Evolutionary conservation across 345 rosid genomes (phyloP).

Genomic region (Eutrema heterophyllum): DNA sequence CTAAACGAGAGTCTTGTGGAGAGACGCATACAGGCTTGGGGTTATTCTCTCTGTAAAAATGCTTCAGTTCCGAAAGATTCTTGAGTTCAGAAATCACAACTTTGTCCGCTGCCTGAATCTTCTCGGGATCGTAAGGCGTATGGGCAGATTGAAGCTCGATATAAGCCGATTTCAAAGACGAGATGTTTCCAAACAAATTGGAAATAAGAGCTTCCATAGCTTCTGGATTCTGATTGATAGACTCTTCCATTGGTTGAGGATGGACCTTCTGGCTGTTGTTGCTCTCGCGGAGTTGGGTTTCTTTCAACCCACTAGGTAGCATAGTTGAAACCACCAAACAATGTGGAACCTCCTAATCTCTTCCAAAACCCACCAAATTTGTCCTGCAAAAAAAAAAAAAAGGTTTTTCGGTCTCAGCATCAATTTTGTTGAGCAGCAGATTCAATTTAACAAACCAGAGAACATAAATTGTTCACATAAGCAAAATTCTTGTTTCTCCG

Average conservation of each 20-base stretch:
- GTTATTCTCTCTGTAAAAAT: constrained; percentile 65
- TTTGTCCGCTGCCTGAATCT: constrained; percentile 81
- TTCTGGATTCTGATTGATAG: constrained; percentile 64
- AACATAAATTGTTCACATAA: neutral
- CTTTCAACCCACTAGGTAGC: constrained; percentile 77
- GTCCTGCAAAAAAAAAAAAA: constrained; percentile 5
- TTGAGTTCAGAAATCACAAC: constrained; percentile 75
- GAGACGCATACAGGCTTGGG: constrained; percentile 65
- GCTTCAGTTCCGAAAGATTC: constrained; percentile 74
- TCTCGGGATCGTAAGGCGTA: constrained; percentile 82
- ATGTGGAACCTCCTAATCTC: constrained; percentile 12
- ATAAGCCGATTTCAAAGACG: constrained; percentile 75
- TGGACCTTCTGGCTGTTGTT: constrained; percentile 62
- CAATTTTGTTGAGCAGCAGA: neutral
- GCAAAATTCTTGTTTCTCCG: neutral
- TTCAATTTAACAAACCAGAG: neutral
- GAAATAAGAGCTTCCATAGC: constrained; percentile 71
- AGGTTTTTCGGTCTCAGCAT: neutral
- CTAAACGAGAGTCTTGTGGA: constrained; percentile 84
- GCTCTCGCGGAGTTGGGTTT: constrained; percentile 70
- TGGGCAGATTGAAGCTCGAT: constrained; percentile 82
- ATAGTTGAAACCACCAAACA: constrained; percentile 45
- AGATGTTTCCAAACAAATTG: constrained; percentile 63
- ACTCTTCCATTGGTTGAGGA: constrained; percentile 91
- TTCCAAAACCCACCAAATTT: neutral